phyloP scores from a whole-genome alignment of 805 yeast species.

The Teunomyces gatunensis region DNA sequence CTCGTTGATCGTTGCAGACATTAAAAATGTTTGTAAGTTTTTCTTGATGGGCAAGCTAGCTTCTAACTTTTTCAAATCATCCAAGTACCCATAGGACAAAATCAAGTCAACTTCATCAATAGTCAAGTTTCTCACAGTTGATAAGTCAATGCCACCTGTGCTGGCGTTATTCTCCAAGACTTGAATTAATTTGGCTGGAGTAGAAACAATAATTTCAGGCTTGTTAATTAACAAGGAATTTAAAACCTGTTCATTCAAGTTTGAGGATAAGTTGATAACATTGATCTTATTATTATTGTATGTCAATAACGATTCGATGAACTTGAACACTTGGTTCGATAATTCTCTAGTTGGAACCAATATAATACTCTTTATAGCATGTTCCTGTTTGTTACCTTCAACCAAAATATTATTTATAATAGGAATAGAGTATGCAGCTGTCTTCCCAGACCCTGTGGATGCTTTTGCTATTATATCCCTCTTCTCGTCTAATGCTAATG shows the following conservation, averaged over 20 bases:
- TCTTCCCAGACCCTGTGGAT: conserved; percentile 94
- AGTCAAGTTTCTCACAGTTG: conserved; percentile 64
- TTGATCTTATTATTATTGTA: conserved; percentile 69
- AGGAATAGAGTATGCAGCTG: conserved; percentile 87
- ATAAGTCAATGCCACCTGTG: conserved; percentile 42
- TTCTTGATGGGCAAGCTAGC: conserved; percentile 67
- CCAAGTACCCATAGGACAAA: conserved; percentile 84
- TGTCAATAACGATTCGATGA: conserved; percentile 63
- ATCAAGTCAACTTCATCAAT: conserved; percentile 95
- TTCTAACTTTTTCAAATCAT: conserved; percentile 70
- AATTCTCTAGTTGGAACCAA: conserved; percentile 93
- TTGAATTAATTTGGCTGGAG: conserved; percentile 75
- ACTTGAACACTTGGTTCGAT: conserved; percentile 76
- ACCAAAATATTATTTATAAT: conserved; percentile 72
- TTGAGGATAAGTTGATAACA: conserved; percentile 64
- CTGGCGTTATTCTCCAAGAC: conserved; percentile 47
- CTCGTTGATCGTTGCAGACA: conserved; percentile 94
- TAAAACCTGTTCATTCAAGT: conserved; percentile 66
- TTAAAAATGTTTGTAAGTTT: conserved; percentile 80
- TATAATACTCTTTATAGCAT: conserved; percentile 56
- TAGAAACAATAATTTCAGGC: conserved; percentile 81
- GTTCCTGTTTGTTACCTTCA: conserved; percentile 26
- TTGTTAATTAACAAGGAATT: conserved; percentile 64
- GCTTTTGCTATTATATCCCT: conserved; percentile 94
- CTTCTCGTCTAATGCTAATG: conserved; percentile 83